Evolutionary conservation across 495 filamentous ascomycete genomes (phyloP).

Genomic region (Delitschia confertaspora): DNA sequence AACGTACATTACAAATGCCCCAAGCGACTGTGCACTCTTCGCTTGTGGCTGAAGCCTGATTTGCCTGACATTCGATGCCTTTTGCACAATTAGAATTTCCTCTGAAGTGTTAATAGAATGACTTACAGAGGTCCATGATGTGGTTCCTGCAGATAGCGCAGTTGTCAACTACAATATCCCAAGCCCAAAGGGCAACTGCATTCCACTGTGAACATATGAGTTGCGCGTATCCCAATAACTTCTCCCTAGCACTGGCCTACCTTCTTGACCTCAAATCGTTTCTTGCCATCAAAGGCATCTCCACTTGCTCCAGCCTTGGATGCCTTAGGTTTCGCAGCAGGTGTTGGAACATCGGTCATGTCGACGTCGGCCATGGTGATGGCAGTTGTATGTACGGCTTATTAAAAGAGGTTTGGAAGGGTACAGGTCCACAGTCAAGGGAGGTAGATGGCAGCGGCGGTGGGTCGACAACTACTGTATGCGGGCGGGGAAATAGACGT

Average conservation of each 20-base stretch:
- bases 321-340: conserved; percentile 42
- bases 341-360: conserved; percentile 78
- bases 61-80: conserved; percentile 99
- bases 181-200: conserved; percentile 97
- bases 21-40: conserved; percentile 98
- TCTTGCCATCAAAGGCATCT: conserved; percentile 64
- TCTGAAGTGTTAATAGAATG: background rate
- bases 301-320: conserved; percentile 42
- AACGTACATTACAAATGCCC: conserved; percentile 94
- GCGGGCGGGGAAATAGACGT: no score
- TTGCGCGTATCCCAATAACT: conserved; percentile 14
- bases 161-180: conserved; percentile 99
- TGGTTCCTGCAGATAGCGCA: conserved; percentile 99
- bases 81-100: conserved; percentile 2
- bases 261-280: conserved; percentile 98
- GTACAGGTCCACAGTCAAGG: no score
- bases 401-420: no score
- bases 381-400: conserved; percentile 1
- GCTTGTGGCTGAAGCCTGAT: conserved; percentile 92
- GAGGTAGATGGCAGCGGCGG: no score
- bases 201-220: conserved; percentile 64
- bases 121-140: conserved; percentile 96
- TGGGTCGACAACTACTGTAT: no score
- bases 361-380: conserved; percentile 85
- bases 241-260: conserved; percentile 39